Evolutionary conservation across 1,284 basidiomycete genomes (phyloP), one percentile per base, ranked within the genome.

Genomic region (Microstroma glucosiphilum): DNA sequence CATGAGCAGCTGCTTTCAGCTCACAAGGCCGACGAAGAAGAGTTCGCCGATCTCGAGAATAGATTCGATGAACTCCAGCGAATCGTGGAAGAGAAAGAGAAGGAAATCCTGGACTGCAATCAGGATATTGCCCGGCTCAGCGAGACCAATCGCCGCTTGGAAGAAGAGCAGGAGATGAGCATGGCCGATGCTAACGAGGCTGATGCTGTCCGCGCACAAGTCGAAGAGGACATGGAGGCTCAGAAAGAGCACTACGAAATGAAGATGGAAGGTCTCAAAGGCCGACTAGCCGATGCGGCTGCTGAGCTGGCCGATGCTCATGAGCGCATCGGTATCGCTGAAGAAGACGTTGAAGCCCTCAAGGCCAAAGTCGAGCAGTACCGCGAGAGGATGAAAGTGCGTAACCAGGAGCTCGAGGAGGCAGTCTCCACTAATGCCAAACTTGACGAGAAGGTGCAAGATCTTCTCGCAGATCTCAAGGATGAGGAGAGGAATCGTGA

Each of bases 401-500:
- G 37, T 42, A 54, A 67, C 17, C 60, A 57, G 40, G 69, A 70
- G 41, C 65, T 75, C 58, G 71, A 75, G 15, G 62, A 63, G 25
- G 66, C 63, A 59, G 65, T 67, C 54, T 67, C 64, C 21, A 62
- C 72, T 53, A 72, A 70, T 30, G 65, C 65, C 57, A 74, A 72
- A 21, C 59, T 79, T 13, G 71, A 78, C 51, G 72, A 68, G 21
- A 77, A 78, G 63, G 66, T 73, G 8, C 67, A 70, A 6, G 76
- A 79, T 15, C 78, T 77, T 57, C 79, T 81, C 43, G 75, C 76
- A 49, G 81, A 83, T 57, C 68, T 80, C 42, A 75, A 76, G 37
- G 80, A 81, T 30, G 80, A 82, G 57, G 79, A 82, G 59, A 78
- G 80, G 15, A 71, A 77, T 51, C 68, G 76, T 57, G 62, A 82